These are phyloP conservation scores for Taphrina pruni DNA, from an alignment of 1,139 yeast genomes.

Conservation along the genomic window DNA sequence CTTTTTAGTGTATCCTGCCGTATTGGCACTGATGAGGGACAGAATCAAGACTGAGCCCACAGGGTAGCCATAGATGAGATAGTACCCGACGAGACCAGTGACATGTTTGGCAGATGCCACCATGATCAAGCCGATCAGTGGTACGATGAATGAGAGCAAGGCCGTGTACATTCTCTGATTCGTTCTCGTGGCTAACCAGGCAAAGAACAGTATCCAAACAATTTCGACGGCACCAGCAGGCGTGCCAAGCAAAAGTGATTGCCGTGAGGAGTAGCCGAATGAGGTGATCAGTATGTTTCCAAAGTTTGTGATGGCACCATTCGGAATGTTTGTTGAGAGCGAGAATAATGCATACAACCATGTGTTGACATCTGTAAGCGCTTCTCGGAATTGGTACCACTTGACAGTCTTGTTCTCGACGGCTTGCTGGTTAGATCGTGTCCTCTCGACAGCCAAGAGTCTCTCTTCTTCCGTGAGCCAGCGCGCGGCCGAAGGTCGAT, in stretches of 20 bases:
- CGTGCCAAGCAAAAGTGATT: conserved; percentile 48
- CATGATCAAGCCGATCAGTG: conserved; percentile 47
- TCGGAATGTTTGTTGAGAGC: conserved; percentile 47
- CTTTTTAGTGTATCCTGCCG: conserved; percentile 75
- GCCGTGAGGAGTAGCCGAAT: conserved; percentile 48
- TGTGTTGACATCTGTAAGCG: conserved; percentile 56
- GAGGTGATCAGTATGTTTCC: conserved; percentile 47
- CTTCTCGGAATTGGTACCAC: conserved; percentile 57
- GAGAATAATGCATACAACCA: conserved; percentile 54
- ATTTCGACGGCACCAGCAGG: conserved; percentile 48
- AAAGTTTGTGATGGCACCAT: conserved; percentile 48
- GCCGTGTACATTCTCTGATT: conserved; percentile 45
- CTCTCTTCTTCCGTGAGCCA: conserved; percentile 61
- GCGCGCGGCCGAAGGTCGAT: conserved; percentile 62
- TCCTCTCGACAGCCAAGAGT: conserved; percentile 60
- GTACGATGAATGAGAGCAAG: conserved; percentile 44
- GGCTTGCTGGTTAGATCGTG: conserved; percentile 58
- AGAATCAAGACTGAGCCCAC: conserved; percentile 58
- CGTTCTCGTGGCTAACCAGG: conserved; percentile 44
- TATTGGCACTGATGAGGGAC: conserved; percentile 58
- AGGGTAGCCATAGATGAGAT: conserved; percentile 48
- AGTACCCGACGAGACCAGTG: conserved; percentile 48
- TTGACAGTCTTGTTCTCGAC: conserved; percentile 62
- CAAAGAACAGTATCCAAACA: conserved; percentile 43
- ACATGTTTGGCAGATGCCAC: conserved; percentile 47